These are phyloP conservation scores for Endoconidiophora polonica DNA, from an alignment of 2,329 filamentous ascomycete genomes.

Conservation along the genomic window DNA sequence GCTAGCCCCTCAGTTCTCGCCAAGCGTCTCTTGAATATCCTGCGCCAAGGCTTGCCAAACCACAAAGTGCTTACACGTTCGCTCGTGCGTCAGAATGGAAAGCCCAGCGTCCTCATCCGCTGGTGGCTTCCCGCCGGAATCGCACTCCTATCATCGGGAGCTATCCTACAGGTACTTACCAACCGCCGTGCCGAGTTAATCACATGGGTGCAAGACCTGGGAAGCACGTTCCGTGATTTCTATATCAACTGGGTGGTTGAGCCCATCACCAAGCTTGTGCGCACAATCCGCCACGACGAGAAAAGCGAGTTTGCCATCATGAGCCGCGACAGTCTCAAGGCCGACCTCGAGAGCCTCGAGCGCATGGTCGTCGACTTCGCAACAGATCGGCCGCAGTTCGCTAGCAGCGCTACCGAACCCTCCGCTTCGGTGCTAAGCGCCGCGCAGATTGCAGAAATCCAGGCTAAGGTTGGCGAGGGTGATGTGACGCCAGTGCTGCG, in stretches of 20 bases:
- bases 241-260: slow-evolving; percentile 95
- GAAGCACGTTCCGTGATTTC: slow-evolving; percentile 68
- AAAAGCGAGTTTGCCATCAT: slow-evolving; percentile 91
- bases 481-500: slow-evolving; percentile 82
- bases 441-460: slow-evolving; percentile 54
- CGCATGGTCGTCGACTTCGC: slow-evolving; percentile 98
- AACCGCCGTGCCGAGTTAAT: slow-evolving; percentile 61
- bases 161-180: slow-evolving; percentile 62
- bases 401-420: slow-evolving; percentile 19
- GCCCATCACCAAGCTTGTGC: slow-evolving; percentile 64
- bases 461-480: slow-evolving; percentile 69
- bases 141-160: slow-evolving; percentile 68
- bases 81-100: slow-evolving; percentile 49
- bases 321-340: slow-evolving; percentile 80
- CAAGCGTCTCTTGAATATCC: slow-evolving; percentile 49
- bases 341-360: slow-evolving; percentile 81
- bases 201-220: slow-evolving; percentile 65
- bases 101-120: slow-evolving; percentile 56
- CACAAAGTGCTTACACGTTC: slow-evolving; percentile 42
- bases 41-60: slow-evolving; percentile 49
- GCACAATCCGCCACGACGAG: slow-evolving; percentile 84
- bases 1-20: slow-evolving; percentile 45
- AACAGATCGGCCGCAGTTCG: slow-evolving; percentile 55
- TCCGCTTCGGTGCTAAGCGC: slow-evolving; percentile 36
- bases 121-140: slow-evolving; percentile 73